Evolutionary conservation across 164 flowering plant species (phyloP).

Genomic region (Vitis rupestris): DNA sequence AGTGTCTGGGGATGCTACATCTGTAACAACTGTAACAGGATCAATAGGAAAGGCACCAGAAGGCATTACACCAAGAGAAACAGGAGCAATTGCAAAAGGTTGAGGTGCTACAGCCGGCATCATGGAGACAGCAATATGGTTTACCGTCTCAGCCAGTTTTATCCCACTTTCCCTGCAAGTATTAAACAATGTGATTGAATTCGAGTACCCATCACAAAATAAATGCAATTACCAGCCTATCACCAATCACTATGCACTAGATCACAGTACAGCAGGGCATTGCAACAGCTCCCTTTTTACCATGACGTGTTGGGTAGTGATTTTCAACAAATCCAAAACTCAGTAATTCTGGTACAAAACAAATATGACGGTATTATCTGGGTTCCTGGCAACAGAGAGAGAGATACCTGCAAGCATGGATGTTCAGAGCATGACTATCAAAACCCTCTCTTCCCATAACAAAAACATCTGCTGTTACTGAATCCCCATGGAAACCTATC

Average conservation of each 20-base stretch:
- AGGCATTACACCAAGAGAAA: too few relatives aligned
- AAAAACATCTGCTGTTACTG: conserved; percentile 65
- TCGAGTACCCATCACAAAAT: not conserved
- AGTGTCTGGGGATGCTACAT: not conserved
- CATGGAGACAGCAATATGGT: conserved; percentile 10
- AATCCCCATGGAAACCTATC: conserved; percentile 58
- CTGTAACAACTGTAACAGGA: conserved; percentile 3
- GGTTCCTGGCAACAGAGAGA: not conserved
- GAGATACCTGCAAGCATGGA: conserved; percentile 42
- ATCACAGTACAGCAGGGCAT: not conserved
- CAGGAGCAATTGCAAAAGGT: not conserved
- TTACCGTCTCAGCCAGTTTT: conserved; percentile 39
- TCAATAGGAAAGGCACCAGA: too few relatives aligned
- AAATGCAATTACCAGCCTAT: not conserved
- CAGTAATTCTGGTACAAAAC: not conserved
- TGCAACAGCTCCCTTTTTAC: not conserved
- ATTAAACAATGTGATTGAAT: not conserved
- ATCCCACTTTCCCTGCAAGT: conserved; percentile 45
- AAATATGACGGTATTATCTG: not conserved
- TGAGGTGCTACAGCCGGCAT: conserved; percentile 17
- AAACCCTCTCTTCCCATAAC: conserved; percentile 44
- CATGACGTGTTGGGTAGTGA: not conserved
- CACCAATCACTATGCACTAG: not conserved
- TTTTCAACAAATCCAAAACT: not conserved
- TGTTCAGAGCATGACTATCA: conserved; percentile 27